Evolutionary conservation across 257 asterid species (phyloP).

Genomic region (Fraxinus excelsior): DNA sequence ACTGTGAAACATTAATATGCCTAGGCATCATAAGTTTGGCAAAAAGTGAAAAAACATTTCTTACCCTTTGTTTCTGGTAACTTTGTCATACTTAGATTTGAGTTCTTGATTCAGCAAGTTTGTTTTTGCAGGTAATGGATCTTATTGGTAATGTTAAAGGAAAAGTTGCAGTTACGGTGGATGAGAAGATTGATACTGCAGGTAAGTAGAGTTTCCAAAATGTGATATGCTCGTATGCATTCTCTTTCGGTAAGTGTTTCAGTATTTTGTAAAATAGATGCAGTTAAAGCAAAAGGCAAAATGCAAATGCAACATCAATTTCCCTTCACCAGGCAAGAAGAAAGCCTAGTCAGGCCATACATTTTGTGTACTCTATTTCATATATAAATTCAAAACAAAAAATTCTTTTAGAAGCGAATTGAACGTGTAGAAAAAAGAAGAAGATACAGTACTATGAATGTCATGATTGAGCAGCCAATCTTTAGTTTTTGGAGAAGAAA

Average conservation of each 20-base stretch:
- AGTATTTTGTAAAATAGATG: background rate
- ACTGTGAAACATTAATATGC: background rate
- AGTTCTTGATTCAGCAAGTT: constrained; percentile 2
- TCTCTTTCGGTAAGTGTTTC: background rate
- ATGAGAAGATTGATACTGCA: constrained; percentile 97
- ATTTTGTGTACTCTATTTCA: background rate
- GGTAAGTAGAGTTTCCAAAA: constrained; percentile 45
- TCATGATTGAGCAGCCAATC: background rate
- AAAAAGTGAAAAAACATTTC: background rate
- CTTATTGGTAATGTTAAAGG: constrained; percentile 92
- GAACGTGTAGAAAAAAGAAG: background rate
- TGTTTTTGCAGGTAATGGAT: constrained; percentile 73
- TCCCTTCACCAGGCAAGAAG: background rate
- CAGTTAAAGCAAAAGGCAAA: background rate
- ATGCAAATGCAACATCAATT: background rate
- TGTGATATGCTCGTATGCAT: background rate
- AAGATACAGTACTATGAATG: no score
- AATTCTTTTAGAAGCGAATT: background rate
- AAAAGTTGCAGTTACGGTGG: constrained; percentile 91
- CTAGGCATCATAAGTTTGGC: background rate
- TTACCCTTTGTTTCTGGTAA: background rate
- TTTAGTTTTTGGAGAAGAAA: background rate
- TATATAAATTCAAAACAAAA: no score
- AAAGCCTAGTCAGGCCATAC: background rate
- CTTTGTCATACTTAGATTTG: constrained; percentile 2